Evolutionary conservation across 2,329 filamentous ascomycete species (phyloP), one percentile per base, ranked within the genome.

Genomic region (Nemania serpens): DNA sequence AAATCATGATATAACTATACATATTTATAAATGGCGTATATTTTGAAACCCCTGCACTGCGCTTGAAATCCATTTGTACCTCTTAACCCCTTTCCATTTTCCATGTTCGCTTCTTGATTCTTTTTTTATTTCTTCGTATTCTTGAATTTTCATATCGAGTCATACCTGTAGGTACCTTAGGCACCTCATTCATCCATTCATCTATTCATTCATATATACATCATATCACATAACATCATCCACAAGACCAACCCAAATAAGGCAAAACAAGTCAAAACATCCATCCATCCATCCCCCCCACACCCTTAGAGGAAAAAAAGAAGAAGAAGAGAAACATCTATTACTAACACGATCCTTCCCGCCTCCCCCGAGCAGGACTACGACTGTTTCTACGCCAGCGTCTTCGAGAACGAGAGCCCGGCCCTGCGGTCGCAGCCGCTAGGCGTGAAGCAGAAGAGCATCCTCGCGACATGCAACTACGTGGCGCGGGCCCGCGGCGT

Each of bases 301-400:
- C 25, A 29, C 25, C 25, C 25, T 29, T 7, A 51, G 18, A 39
- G 33, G 2, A 39, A 22, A 11, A 20, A 15, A 18, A 17, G 34
- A 45, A 15, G 15, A 5, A 36, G 25, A 12, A 36, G 2, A 18
- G 43, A 45, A 5, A 29, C 12, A n/a, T 49, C n/a, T 18, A 50
- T 12, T 50, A 56, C 41, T 48, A 55, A 18, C 36, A 29, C 53
- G 49, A 39, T 39, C 15, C 15, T 39, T 39, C 11, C 11, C 41
- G 9, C 15, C 41, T 10, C 41, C 7, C 41, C 17, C 41, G 41
- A 5, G 47, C 48, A 89, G 87, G 87, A 91, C 75, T 91, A 93
- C 74, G 91, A 94, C 78, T 96, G 91, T 79, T 98, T 98, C 80
- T 98, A 98, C 75, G 93, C 93, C 20, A 91, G 92, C 51, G 93